phyloP scores from a whole-genome alignment of 2,329 filamentous ascomycete species.

The Huntiella moniliformis region DNA sequence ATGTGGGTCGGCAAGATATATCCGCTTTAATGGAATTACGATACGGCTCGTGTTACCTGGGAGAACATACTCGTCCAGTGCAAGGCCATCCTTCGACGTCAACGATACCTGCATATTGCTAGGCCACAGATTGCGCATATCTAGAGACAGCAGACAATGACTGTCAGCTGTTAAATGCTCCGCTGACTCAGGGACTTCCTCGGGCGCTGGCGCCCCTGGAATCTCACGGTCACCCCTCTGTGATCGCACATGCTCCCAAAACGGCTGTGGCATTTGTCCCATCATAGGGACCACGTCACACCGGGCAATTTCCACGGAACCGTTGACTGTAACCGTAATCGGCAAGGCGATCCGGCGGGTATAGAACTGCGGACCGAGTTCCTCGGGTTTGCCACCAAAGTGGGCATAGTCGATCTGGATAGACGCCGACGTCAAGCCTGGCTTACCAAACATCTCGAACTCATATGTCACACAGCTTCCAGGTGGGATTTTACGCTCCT shows the following conservation, averaged over 20 bases:
- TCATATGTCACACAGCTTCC: conserved; percentile 52
- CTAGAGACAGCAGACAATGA: conserved; percentile 62
- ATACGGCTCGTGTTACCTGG: conserved; percentile 55
- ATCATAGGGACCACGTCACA: conserved; percentile 63
- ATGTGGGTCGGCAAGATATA: conserved; percentile 60
- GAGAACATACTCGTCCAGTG: conserved; percentile 37
- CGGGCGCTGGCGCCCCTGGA: neutral
- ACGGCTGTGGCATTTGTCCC: conserved; percentile 39
- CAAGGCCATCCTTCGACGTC: conserved; percentile 29
- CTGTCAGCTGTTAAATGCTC: conserved; percentile 27
- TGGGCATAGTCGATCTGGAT: conserved; percentile 77
- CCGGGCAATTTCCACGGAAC: conserved; percentile 64
- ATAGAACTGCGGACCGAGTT: conserved; percentile 57
- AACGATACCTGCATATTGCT: conserved; percentile 53
- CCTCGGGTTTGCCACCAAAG: conserved; percentile 49
- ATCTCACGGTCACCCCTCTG: neutral
- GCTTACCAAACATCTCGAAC: conserved; percentile 71
- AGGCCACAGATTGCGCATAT: conserved; percentile 81
- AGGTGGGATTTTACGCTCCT: conserved; percentile 43
- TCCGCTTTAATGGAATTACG: conserved; percentile 54
- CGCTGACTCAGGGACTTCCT: conserved; percentile 11
- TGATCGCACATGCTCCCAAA: conserved; percentile 32
- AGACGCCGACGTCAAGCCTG: conserved; percentile 59
- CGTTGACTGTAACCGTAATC: conserved; percentile 77
- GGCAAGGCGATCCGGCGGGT: conserved; percentile 68